Base-by-base conservation (phyloP, 2,329 filamentous ascomycete species). In the Penicillium decumbens region DNA sequence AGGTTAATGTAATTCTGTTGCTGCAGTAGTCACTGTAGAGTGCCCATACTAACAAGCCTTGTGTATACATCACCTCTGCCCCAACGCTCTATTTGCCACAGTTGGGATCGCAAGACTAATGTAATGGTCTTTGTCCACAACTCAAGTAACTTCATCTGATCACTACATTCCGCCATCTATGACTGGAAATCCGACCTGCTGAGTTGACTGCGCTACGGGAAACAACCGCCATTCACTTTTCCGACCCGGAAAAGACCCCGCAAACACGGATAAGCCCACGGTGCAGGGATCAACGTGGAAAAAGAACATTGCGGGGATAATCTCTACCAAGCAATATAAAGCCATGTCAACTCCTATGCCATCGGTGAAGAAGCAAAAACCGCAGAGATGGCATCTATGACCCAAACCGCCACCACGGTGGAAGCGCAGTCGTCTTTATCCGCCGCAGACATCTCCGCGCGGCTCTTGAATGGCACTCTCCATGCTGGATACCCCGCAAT, bases 381-480 rank as follows among this genome's bases (percentile, higher is more conserved):
- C 18, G 18, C n/a, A 25, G 23, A n/a, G 2, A 46, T 39, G 43
- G 23, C 44, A 4, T 53, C 41, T 6, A 46, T 52, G 41, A 53
- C 52, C 32, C 9, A 53, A 32, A 55, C 50, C 8, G 33, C 24
- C 37, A 51, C 52, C 13, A 41, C 45, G 18, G 37, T 47, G 38
- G 43, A 42, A n/a, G 30, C 40, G n/a, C 28, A 46, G 37, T 39
- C 55, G 35, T 46, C 46, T 9, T 41, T 38, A 18, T 49, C 49
- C 20, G 51, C 43, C n/a, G 33, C 51, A 29, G 58, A 61, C 25
- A 55, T 61, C 12, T 54, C 57, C 4, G 49, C 49, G 20, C 58
- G 56, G 4, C 41, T 61, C 5, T 35, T 61, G 6, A 59, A 61
- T 18, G 58, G 58, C 12, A 59, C 57, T 10, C 56, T 61, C 15